phyloP scores from a whole-genome alignment of 768 basidiomycete species.

The Boletus vinaceobasis region DNA sequence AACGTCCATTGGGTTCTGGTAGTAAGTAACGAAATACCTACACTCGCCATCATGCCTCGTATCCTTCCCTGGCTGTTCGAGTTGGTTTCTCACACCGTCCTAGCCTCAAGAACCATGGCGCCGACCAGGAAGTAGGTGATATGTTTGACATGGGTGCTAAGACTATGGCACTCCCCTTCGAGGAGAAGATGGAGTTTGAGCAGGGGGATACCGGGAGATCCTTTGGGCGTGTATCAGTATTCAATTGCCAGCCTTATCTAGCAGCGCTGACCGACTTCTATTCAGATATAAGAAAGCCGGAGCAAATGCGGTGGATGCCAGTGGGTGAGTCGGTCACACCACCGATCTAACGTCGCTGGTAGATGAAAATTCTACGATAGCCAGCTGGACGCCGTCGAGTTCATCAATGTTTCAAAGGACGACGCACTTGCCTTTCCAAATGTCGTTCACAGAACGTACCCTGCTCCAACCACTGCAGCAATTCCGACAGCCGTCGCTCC shows the following conservation, averaged over 20 bases:
- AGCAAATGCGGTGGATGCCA: slow-evolving; percentile 58
- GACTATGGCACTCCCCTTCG: slow-evolving; percentile 39
- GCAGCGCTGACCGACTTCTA: neutral
- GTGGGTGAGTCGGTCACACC: slow-evolving; percentile 34
- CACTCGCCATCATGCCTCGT: neutral
- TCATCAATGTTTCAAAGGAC: slow-evolving; percentile 67
- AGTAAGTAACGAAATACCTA: slow-evolving; percentile 34
- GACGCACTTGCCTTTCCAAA: slow-evolving; percentile 61
- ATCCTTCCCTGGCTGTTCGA: neutral
- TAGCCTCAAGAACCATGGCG: slow-evolving; percentile 45
- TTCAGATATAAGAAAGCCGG: slow-evolving; percentile 59
- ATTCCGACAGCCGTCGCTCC: slow-evolving; percentile 51
- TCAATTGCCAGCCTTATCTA: neutral
- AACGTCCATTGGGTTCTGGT: slow-evolving; percentile 52
- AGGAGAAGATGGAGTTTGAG: slow-evolving; percentile 43
- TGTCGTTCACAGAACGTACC: slow-evolving; percentile 54
- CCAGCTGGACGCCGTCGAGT: slow-evolving; percentile 51
- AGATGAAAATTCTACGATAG: neutral
- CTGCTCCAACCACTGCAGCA: slow-evolving; percentile 44
- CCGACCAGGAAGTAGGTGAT: slow-evolving; percentile 31
- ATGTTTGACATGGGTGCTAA: slow-evolving; percentile 44
- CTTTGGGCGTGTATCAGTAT: slow-evolving; percentile 29
- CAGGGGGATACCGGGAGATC: slow-evolving; percentile 41
- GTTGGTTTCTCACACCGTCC: neutral
- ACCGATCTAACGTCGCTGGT: neutral